These are phyloP conservation scores for Chalaropsis thielavioides DNA, from an alignment of 2,329 filamentous ascomycete genomes.

Conservation along the genomic window DNA sequence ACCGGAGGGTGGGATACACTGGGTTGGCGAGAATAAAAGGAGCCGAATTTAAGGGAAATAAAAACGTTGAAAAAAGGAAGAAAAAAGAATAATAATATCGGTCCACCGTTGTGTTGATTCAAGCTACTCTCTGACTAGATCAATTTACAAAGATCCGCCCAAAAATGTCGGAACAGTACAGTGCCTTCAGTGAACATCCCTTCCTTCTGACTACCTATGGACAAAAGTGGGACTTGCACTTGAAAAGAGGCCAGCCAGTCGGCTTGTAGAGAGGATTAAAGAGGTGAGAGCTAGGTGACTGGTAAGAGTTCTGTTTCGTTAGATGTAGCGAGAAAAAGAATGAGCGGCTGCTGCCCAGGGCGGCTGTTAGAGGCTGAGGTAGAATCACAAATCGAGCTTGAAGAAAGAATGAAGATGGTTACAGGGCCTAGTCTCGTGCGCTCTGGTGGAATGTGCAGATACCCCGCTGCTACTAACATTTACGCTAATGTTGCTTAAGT, in stretches of 20 bases:
- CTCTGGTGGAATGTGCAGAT: too few species aligned
- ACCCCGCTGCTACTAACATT: too few species aligned
- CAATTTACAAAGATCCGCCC: background rate
- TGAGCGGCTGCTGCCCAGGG: too few species aligned
- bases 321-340: background rate
- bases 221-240: background rate
- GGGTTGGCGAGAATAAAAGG: background rate
- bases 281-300: background rate
- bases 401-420: too few species aligned
- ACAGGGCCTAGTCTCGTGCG: too few species aligned
- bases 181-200: background rate
- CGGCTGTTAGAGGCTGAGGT: too few species aligned
- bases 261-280: background rate
- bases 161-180: background rate
- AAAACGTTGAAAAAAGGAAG: background rate
- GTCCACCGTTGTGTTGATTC: background rate
- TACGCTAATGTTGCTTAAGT: too few species aligned
- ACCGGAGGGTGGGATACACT: background rate
- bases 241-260: constrained; percentile 1
- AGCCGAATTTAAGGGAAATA: background rate
- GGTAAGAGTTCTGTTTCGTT: background rate
- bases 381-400: too few species aligned
- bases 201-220: background rate
- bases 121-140: background rate
- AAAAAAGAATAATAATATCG: background rate